These are phyloP conservation scores for Solanum pinnatisectum DNA, from an alignment of 257 asterid genomes.

Conservation along the genomic window DNA sequence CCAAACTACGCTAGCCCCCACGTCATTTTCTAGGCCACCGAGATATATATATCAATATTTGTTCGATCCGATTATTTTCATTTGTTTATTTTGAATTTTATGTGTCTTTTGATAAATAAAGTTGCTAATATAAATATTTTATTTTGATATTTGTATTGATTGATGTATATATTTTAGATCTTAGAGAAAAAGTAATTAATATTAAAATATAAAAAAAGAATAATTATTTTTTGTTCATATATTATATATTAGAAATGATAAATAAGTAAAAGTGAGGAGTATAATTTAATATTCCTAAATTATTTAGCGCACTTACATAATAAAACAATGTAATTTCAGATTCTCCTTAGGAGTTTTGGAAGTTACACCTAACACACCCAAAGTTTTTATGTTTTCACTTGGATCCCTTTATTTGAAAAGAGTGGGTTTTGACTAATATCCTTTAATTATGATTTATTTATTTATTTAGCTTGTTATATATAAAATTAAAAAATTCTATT, in stretches of 20 bases:
- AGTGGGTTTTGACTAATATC: neutral
- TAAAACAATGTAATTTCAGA: neutral
- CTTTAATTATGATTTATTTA: neutral
- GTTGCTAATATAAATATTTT: too few relatives aligned
- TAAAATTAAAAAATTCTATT: neutral
- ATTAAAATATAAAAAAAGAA: too few relatives aligned
- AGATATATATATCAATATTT: too few relatives aligned
- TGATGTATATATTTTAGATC: too few relatives aligned
- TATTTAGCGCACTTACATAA: neutral
- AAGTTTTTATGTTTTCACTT: neutral
- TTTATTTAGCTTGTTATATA: neutral
- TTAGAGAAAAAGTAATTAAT: too few relatives aligned
- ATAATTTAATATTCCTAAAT: neutral
- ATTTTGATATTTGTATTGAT: too few relatives aligned
- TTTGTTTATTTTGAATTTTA: too few relatives aligned
- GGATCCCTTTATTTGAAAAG: neutral
- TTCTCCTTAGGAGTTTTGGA: neutral
- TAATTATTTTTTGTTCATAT: too few relatives aligned
- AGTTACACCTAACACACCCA: neutral
- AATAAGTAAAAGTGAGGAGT: neutral
- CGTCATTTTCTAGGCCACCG: slow-evolving; percentile 54
- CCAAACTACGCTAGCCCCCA: slow-evolving; percentile 33
- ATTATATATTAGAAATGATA: neutral
- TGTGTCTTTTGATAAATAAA: neutral
- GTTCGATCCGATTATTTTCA: neutral